Percentiles rank a stretch among this genome's conserved stretches.
phyloP scores from a whole-genome alignment of 305 asterid genomes.

The Ilex paraguariensis region DNA sequence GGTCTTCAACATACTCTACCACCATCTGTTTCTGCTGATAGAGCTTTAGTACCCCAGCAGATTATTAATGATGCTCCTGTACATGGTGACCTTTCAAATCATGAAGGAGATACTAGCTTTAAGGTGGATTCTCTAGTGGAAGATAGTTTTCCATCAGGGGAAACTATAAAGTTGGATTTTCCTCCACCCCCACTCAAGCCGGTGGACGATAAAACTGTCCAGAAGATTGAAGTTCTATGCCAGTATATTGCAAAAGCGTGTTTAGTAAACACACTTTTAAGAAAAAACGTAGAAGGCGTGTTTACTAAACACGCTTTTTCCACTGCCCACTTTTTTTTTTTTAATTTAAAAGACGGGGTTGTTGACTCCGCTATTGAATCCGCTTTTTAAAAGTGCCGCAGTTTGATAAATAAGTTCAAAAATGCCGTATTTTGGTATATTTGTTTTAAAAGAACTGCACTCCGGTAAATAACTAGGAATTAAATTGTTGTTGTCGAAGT shows the following conservation, averaged over 20 bases:
- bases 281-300: too few relatives aligned
- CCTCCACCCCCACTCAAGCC: conserved; percentile 31
- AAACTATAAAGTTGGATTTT: conserved; percentile 25
- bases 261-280: too few relatives aligned
- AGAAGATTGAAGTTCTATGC: conserved; percentile 22
- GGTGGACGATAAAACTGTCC: conserved; percentile 24
- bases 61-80: conserved; percentile 11
- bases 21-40: conserved; percentile 8
- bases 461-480: too few relatives aligned
- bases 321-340: too few relatives aligned
- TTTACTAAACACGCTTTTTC: too few relatives aligned
- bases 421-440: too few relatives aligned
- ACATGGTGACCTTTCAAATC: conserved; percentile 19
- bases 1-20: conserved; percentile 25
- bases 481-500: too few relatives aligned
- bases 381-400: too few relatives aligned
- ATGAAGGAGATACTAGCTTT: conserved; percentile 12
- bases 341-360: too few relatives aligned
- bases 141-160: conserved; percentile 6
- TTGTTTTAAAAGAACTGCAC: too few relatives aligned
- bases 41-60: conserved; percentile 2
- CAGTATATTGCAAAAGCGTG: conserved; percentile 28
- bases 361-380: too few relatives aligned
- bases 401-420: too few relatives aligned
- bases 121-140: conserved; percentile 11